These are phyloP conservation scores for Curvularia sp. DNA, from an alignment of 2,329 filamentous ascomycete species.

Conservation along the genomic window DNA sequence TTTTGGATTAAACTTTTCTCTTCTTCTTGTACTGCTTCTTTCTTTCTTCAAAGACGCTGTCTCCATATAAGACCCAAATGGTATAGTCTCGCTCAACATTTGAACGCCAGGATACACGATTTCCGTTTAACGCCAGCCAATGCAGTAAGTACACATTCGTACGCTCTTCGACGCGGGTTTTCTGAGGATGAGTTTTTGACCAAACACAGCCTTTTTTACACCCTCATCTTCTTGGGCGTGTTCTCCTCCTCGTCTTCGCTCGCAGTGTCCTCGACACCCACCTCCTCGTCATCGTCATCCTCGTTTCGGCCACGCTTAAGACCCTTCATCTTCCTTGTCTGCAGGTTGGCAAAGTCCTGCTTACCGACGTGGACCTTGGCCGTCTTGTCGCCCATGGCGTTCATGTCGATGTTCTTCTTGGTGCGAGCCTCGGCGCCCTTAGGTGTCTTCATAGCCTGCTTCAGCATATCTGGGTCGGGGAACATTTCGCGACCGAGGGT, in stretches of 20 bases:
- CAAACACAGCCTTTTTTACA: constrained; percentile 20
- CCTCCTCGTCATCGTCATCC: constrained; percentile 42
- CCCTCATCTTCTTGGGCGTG: constrained; percentile 38
- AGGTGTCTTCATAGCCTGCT: constrained; percentile 88
- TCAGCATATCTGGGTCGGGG: constrained; percentile 79
- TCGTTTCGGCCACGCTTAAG: constrained; percentile 75
- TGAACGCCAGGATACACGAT: constrained; percentile 19
- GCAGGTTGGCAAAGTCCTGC: constrained; percentile 84
- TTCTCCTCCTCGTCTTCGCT: constrained; percentile 30
- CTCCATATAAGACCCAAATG: constrained; percentile 9
- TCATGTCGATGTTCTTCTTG: constrained; percentile 96
- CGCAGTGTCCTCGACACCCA: constrained; percentile 29
- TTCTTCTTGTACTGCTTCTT: not conserved
- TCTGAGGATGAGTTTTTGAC: not conserved
- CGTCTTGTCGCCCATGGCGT: constrained; percentile 94
- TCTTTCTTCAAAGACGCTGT: not conserved
- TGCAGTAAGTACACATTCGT: constrained; percentile 25
- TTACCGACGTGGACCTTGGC: constrained; percentile 89
- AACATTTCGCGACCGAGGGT: constrained; percentile 80
- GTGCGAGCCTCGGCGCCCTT: constrained; percentile 75
- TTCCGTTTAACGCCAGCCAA: constrained; percentile 41
- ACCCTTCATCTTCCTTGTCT: constrained; percentile 99
- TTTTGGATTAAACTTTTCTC: not conserved
- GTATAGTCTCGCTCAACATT: constrained; percentile 32
- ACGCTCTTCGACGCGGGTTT: not conserved